Evolutionary conservation across 169 alveolate genomes (phyloP), one percentile per base, ranked within the genome.

Genomic region (Miamiensis avidus): DNA sequence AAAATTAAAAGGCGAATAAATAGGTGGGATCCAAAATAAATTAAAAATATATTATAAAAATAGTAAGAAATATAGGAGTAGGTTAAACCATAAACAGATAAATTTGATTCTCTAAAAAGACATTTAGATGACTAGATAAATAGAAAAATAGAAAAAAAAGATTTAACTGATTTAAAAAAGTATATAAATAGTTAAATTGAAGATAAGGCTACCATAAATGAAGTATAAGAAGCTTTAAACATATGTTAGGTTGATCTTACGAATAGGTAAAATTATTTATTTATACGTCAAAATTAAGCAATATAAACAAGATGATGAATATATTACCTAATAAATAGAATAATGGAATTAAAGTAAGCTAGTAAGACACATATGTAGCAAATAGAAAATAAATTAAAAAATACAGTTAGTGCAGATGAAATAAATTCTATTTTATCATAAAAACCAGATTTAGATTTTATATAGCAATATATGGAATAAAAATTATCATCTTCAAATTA

Each of bases 151-250:
- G 84, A 79, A 30, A 65, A 86, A 69, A 83, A 79, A 74, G 91
- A 91, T 31, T 33, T 84, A n/a, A 65, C 77, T 29, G 89, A 87
- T 30, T 33, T 73, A 28, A 74, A 84, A 49, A 77, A 88, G 28
- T 75, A 88, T 34, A 74, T 92, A 28, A 31, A 72, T 20, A 27
- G 74, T 26, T 15, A 30, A 0, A 26, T 92, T 0, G 93, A 89
- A 28, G 77, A 65, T 25, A 92, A 90, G 74, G 91, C 85, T 20
- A 93, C 90, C 69, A 74, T 93, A 28, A 83, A 76, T 25, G 94
- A 90, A 76, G 93, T 91, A 29, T 86, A 89, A 76, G 73, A 88
- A 77, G 96, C 92, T n/a, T n/a, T 91, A 25, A 91, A 88, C 76
- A 88, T 81, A 11, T 82, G 90, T 76, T 79, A 89, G 82, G 83